Conservation (phyloP, 1,284 basidiomycete genomes). For the Heliocybe sulcata region DNA sequence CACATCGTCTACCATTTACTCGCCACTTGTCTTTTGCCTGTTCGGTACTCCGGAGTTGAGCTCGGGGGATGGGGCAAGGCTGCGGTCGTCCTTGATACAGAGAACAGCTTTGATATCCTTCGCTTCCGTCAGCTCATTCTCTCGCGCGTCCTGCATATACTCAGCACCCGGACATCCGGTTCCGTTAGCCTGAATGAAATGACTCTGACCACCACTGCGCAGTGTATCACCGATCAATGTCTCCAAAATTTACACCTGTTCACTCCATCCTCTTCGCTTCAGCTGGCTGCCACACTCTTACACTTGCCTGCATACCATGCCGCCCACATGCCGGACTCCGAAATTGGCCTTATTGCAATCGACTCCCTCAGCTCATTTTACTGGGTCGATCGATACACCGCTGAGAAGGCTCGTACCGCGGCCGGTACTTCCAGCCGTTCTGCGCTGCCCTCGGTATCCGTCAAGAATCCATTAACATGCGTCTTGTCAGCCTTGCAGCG, state of each 20-base stretch:
- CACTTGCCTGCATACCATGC: conserved; percentile 52
- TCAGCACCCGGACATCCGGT: conserved; percentile 12
- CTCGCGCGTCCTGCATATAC: conserved; percentile 23
- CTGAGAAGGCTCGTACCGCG: conserved; percentile 38
- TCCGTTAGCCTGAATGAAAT: not conserved
- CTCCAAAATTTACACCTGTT: conserved; percentile 58
- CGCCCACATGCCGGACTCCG: conserved; percentile 35
- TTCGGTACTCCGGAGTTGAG: conserved; percentile 15
- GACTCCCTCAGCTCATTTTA: conserved; percentile 74
- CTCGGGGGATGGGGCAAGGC: conserved; percentile 54
- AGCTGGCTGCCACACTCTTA: conserved; percentile 60
- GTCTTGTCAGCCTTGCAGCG: conserved; percentile 42
- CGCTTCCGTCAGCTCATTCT: conserved; percentile 48
- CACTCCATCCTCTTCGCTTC: conserved; percentile 52
- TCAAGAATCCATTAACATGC: conserved; percentile 30
- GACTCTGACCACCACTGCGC: conserved; percentile 7
- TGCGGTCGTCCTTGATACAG: conserved; percentile 63
- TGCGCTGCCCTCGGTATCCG: conserved; percentile 10
- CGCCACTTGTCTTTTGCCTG: conserved; percentile 53
- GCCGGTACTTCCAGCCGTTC: conserved; percentile 5
- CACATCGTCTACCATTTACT: conserved; percentile 62
- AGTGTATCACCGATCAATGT: conserved; percentile 29
- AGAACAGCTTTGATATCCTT: conserved; percentile 50
- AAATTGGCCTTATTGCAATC: conserved; percentile 57
- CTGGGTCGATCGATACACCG: conserved; percentile 65